phyloP scores from a whole-genome alignment of 148 eudicot species.

The Rhododendron vialii region DNA sequence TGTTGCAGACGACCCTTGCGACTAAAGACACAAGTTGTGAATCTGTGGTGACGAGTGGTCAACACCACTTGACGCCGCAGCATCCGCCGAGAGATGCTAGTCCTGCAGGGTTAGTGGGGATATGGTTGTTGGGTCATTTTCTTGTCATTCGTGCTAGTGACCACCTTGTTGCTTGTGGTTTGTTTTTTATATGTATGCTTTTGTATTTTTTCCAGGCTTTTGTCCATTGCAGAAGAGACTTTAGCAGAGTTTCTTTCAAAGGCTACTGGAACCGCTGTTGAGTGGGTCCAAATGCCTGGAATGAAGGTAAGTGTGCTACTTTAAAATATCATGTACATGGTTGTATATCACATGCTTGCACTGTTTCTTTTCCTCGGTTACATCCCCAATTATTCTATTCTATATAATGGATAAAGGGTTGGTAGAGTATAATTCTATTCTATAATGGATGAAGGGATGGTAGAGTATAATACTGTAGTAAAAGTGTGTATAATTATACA shows the following conservation, averaged over 20 bases:
- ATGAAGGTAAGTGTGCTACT: conserved; percentile 70
- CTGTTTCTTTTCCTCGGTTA: neutral
- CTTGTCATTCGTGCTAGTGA: conserved; percentile 28
- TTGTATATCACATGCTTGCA: neutral
- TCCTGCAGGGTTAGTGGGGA: conserved; percentile 97
- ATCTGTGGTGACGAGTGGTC: conserved; percentile 99
- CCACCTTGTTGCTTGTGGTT: conserved; percentile 29
- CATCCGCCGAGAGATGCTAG: conserved; percentile 98
- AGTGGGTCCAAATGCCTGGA: conserved; percentile 99
- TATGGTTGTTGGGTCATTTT: conserved; percentile 51
- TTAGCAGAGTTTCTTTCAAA: conserved; percentile 99
- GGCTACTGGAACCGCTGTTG: conserved; percentile 99
- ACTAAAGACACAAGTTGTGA: conserved; percentile 95
- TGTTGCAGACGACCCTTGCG: conserved; percentile 55
- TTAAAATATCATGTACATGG: neutral
- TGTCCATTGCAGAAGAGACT: conserved; percentile 99
- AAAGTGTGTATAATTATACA: too few species aligned
- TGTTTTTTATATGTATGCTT: conserved; percentile 30
- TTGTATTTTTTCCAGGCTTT: conserved; percentile 59
- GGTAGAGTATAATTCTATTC: too few species aligned
- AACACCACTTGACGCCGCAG: conserved; percentile 84
- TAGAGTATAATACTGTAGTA: too few species aligned
- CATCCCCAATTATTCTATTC: neutral
- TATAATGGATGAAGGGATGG: too few species aligned
- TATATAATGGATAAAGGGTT: neutral